phyloP scores from a whole-genome alignment of 2,329 filamentous ascomycete species.

The Hirsutella minnesotensis region DNA sequence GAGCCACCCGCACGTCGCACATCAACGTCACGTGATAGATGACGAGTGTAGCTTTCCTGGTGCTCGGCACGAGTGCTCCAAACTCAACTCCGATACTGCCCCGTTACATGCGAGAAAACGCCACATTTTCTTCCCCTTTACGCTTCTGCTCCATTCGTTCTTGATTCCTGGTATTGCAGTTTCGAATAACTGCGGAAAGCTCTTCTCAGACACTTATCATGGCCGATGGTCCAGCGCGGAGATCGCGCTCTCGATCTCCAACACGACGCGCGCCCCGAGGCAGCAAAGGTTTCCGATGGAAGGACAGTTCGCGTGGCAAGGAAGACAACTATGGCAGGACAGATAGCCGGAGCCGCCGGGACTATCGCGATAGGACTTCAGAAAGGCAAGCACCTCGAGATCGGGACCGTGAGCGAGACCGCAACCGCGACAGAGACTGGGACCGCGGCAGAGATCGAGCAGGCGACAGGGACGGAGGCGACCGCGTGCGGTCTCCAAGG shows the following conservation, averaged over 20 bases:
- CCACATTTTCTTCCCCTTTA: no score
- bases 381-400: slow-evolving; percentile 14
- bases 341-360: slow-evolving; percentile 24
- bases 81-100: no score
- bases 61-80: no score
- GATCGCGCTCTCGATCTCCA: slow-evolving; percentile 16
- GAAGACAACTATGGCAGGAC: slow-evolving; percentile 29
- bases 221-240: slow-evolving; percentile 12
- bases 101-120: no score
- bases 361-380: slow-evolving; percentile 30
- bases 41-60: no score
- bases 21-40: no score
- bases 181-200: background rate
- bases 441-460: slow-evolving; percentile 17
- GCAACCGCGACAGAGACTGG: slow-evolving; percentile 16
- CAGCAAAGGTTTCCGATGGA: slow-evolving; percentile 41
- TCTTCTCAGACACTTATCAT: slow-evolving; percentile 5
- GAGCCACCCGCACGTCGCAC: no score
- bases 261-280: slow-evolving; percentile 10
- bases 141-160: no score
- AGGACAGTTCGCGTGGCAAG: slow-evolving; percentile 39
- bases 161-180: no score
- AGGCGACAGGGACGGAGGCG: slow-evolving; percentile 1
- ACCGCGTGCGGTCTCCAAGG: slow-evolving; percentile 7
- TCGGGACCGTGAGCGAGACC: slow-evolving; percentile 15